Percentiles rank a stretch among this genome's conserved stretches.
phyloP scores from a whole-genome alignment of 805 yeast genomes.

The Vanderwaltozyma verrucispora region DNA sequence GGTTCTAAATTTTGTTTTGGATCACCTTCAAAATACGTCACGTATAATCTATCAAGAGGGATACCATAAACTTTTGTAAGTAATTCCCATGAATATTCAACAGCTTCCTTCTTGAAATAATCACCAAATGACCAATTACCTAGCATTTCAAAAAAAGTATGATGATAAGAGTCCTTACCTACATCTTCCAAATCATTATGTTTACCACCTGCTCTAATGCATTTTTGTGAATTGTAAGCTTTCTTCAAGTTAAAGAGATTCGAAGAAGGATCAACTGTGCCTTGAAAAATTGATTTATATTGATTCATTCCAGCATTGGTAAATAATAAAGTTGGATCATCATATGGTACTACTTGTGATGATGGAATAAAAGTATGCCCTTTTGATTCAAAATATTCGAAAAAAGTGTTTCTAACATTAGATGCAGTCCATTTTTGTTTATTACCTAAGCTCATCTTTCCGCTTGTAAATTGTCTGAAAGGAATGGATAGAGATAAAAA shows the following conservation, averaged over 20 bases:
- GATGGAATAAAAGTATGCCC: conserved; percentile 81
- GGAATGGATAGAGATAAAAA: too few relatives aligned
- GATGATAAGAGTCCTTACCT: conserved; percentile 96
- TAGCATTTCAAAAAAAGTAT: conserved; percentile 97
- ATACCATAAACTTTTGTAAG: conserved; percentile 78
- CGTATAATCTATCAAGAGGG: conserved; percentile 71
- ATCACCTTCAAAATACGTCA: conserved; percentile 95
- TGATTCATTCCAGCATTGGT: conserved; percentile 99
- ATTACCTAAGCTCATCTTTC: background rate
- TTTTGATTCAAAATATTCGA: conserved; percentile 62
- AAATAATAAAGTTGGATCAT: conserved; percentile 91
- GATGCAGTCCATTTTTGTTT: conserved; percentile 39
- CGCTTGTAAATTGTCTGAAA: background rate
- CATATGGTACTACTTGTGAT: conserved; percentile 92
- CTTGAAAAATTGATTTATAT: conserved; percentile 92
- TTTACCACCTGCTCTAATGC: conserved; percentile 99
- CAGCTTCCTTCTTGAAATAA: conserved; percentile 92
- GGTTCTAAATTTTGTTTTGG: conserved; percentile 71
- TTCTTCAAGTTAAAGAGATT: conserved; percentile 75
- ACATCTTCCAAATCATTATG: conserved; percentile 98
- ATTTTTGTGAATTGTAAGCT: conserved; percentile 93
- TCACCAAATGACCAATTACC: conserved; percentile 99
- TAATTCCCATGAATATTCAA: conserved; percentile 80
- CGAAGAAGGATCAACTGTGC: conserved; percentile 92
- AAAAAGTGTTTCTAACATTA: conserved; percentile 67